Percentiles rank a stretch among this genome's conserved stretches.
These are phyloP conservation scores for Licmophora abbreviata DNA, from an alignment of 108 stramenopile species.

Conservation along the genomic window DNA sequence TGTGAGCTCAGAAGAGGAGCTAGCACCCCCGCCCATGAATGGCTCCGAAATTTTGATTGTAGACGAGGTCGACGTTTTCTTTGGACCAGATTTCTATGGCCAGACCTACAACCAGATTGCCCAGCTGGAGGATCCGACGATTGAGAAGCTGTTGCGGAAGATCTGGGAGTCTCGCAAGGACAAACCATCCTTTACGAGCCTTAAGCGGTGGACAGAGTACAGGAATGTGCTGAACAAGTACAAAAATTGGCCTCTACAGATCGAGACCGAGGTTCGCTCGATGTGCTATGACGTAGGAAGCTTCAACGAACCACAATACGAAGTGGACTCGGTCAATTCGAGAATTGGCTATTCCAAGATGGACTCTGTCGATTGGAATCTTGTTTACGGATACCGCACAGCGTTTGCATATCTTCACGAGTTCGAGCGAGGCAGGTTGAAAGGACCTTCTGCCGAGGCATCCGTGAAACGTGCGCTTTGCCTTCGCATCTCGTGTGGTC, in stretches of 20 bases:
- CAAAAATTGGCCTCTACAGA: constrained; percentile 22
- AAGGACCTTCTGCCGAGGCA: constrained; percentile 11
- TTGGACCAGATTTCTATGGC: constrained; percentile 58
- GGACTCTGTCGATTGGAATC: constrained; percentile 45
- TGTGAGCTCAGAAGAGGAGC: too few relatives aligned
- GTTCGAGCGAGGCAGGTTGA: constrained; percentile 24
- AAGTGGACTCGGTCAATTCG: constrained; percentile 24
- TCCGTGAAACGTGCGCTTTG: constrained; percentile 22
- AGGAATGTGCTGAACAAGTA: constrained; percentile 22
- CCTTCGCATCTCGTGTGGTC: constrained; percentile 56
- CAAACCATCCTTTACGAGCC: too few relatives aligned
- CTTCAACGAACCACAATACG: constrained; percentile 40
- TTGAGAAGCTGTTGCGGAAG: too few relatives aligned
- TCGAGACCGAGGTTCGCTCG: constrained; percentile 47
- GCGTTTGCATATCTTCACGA: constrained; percentile 56
- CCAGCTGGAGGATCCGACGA: constrained; percentile 34
- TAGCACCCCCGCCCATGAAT: not conserved
- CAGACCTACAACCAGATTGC: constrained; percentile 58
- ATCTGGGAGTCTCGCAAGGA: too few relatives aligned
- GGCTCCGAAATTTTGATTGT: constrained; percentile 30
- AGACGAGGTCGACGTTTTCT: constrained; percentile 66
- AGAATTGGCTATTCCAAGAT: constrained; percentile 57
- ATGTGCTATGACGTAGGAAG: constrained; percentile 47
- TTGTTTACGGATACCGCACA: constrained; percentile 47
- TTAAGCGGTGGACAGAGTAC: constrained; percentile 29